A percentile compares a stretch with the other conserved stretches of the same genome.
Conservation (phyloP, 345 rosid species). For the Dipteronia dyeriana region DNA sequence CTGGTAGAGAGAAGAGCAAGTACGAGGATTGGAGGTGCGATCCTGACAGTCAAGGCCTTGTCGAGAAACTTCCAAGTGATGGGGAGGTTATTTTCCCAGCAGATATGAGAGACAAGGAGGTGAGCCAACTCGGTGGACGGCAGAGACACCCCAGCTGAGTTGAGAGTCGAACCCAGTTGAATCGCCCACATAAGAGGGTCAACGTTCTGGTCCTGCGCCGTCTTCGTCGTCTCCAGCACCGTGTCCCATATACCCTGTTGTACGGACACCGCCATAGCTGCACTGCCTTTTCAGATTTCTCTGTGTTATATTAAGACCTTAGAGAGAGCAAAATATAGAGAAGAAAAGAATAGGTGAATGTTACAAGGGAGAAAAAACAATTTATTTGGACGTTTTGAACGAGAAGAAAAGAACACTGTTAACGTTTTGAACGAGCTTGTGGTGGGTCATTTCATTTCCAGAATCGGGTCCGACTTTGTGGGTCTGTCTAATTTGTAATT, state of each 20-base stretch:
- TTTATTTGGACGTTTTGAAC: too few relatives aligned
- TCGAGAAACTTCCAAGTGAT: conserved; percentile 95
- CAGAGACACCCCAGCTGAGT: conserved; percentile 56
- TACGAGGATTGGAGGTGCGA: conserved; percentile 79
- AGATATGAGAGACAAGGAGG: conserved; percentile 82
- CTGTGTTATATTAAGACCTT: too few relatives aligned
- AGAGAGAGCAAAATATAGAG: not conserved
- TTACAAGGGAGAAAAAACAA: too few relatives aligned
- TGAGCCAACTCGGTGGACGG: conserved; percentile 80
- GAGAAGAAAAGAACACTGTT: not conserved
- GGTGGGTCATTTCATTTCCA: too few relatives aligned
- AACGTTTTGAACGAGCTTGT: not conserved
- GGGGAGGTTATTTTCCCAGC: conserved; percentile 88
- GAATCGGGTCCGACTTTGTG: too few relatives aligned
- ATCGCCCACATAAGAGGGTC: conserved; percentile 82
- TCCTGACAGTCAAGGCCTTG: conserved; percentile 60
- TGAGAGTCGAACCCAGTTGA: conserved; percentile 59
- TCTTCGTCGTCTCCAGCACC: conserved; percentile 60
- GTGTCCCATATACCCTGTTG: conserved; percentile 58
- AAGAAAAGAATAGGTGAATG: too few relatives aligned
- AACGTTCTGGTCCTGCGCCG: conserved; percentile 63
- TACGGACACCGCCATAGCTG: conserved; percentile 42
- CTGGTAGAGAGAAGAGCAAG: conserved; percentile 85
- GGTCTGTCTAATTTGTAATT: too few relatives aligned
- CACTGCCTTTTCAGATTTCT: not conserved